phyloP scores from a whole-genome alignment of 768 basidiomycete genomes.

The Tylopilus subfusipes region DNA sequence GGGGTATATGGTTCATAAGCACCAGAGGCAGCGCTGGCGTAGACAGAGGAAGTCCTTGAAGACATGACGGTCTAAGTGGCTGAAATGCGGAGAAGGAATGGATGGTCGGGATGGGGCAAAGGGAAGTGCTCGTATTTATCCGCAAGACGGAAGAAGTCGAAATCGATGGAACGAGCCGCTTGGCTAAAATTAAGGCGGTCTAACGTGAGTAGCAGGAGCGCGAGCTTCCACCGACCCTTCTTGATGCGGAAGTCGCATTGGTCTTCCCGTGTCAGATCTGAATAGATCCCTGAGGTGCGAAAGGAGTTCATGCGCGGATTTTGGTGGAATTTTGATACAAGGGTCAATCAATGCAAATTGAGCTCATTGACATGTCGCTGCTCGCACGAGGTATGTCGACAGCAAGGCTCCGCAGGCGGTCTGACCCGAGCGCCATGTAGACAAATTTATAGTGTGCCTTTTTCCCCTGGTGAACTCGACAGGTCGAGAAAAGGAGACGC shows the following conservation, averaged over 20 bases:
- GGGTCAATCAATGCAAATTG: conserved; percentile 7
- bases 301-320: conserved; percentile 6
- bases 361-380: background rate
- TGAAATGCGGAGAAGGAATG: conserved; percentile 1
- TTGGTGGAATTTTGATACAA: conserved; percentile 1
- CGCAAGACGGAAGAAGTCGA: conserved; percentile 6
- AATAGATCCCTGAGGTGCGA: conserved; percentile 21
- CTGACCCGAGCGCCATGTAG: background rate
- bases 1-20: conserved; percentile 26
- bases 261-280: conserved; percentile 13
- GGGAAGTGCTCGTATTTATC: conserved; percentile 28
- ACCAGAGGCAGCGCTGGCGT: conserved; percentile 27
- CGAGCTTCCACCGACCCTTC: conserved; percentile 21
- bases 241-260: conserved; percentile 23
- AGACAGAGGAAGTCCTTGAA: conserved; percentile 25
- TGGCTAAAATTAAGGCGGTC: conserved; percentile 29
- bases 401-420: background rate
- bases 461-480: background rate
- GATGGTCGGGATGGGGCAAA: background rate
- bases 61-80: conserved; percentile 19
- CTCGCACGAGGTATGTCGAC: background rate
- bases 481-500: conserved; percentile 11
- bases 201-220: conserved; percentile 25
- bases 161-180: conserved; percentile 20
- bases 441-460: background rate